phyloP scores from a whole-genome alignment of 2,329 filamentous ascomycete genomes.

The Teratosphaeria nubilosa region DNA sequence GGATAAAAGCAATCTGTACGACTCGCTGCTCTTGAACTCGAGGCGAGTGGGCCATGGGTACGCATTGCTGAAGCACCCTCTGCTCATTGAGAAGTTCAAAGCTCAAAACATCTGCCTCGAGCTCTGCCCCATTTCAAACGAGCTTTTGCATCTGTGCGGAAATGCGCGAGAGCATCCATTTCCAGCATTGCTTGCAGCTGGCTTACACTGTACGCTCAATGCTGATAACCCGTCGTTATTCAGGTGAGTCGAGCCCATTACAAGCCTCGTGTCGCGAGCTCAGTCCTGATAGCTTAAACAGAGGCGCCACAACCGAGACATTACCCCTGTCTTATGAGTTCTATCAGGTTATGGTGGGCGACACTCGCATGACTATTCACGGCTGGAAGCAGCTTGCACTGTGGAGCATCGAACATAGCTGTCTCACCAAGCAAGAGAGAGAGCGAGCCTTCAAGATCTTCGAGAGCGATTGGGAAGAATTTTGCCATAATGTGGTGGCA shows the following conservation, averaged over 20 bases:
- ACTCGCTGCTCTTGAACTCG: constrained; percentile 54
- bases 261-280: neutral
- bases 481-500: constrained; percentile 44
- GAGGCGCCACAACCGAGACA: constrained; percentile 29
- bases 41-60: constrained; percentile 68
- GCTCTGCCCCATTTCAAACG: constrained; percentile 67
- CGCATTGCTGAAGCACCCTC: constrained; percentile 55
- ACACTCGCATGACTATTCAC: constrained; percentile 54
- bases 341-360: constrained; percentile 64
- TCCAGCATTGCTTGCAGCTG: constrained; percentile 59
- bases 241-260: constrained; percentile 36
- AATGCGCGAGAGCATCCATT: constrained; percentile 56
- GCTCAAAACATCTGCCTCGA: constrained; percentile 58
- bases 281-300: neutral
- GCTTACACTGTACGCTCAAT: constrained; percentile 63
- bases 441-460: constrained; percentile 36
- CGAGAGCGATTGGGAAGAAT: constrained; percentile 47
- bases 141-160: constrained; percentile 60
- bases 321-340: constrained; percentile 67
- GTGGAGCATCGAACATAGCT: constrained; percentile 39
- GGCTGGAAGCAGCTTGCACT: constrained; percentile 56
- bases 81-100: constrained; percentile 57
- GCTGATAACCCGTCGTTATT: constrained; percentile 69
- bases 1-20: constrained; percentile 52
- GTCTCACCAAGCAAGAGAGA: constrained; percentile 28